phyloP scores from a whole-genome alignment of 768 basidiomycete species.

The Lactarius quietus region DNA sequence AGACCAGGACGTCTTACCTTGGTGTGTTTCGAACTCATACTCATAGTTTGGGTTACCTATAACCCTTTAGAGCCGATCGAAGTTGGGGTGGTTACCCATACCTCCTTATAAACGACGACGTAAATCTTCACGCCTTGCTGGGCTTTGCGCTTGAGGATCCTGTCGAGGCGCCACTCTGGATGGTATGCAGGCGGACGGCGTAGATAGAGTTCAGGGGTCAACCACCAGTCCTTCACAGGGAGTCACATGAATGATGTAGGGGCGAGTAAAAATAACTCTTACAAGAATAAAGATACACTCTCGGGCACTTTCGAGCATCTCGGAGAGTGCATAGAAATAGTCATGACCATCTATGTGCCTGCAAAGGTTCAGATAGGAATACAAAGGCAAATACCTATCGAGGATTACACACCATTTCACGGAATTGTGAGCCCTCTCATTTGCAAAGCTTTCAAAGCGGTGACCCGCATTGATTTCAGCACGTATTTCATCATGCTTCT shows the following conservation, averaged over 20 bases:
- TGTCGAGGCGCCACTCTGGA: conserved; percentile 87
- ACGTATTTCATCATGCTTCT: conserved; percentile 63
- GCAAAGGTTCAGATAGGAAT: not conserved
- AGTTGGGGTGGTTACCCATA: conserved; percentile 27
- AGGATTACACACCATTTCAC: conserved; percentile 73
- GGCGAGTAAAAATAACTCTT: conserved; percentile 18
- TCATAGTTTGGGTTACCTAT: conserved; percentile 88
- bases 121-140: conserved; percentile 89
- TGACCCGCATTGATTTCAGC: conserved; percentile 74
- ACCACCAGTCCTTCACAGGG: conserved; percentile 77
- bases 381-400: not conserved
- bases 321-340: conserved; percentile 93
- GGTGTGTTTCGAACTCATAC: conserved; percentile 82
- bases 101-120: conserved; percentile 94
- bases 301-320: conserved; percentile 77
- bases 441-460: conserved; percentile 84
- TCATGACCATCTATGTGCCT: conserved; percentile 95
- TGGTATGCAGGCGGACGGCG: conserved; percentile 85
- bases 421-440: conserved; percentile 59
- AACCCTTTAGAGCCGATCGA: not conserved
- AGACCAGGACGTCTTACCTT: conserved; percentile 42
- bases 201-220: conserved; percentile 91
- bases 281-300: conserved; percentile 89
- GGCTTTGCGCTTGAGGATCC: conserved; percentile 82
- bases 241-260: not conserved